Conservation (phyloP, 306 rosid species). For the Medicago arabica region DNA sequence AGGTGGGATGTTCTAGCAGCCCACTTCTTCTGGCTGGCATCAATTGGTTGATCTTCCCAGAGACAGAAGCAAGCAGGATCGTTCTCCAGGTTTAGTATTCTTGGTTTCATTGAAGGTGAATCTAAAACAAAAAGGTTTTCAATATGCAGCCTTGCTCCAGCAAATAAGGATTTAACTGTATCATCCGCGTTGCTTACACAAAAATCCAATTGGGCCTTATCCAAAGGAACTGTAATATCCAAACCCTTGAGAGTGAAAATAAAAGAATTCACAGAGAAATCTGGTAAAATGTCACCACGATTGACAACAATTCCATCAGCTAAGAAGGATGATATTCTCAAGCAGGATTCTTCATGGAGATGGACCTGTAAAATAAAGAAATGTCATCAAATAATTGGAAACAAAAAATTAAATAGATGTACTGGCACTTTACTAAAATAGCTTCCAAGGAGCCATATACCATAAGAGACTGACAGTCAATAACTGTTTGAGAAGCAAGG, state of each 20-base stretch:
- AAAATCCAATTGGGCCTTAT: constrained; percentile 47
- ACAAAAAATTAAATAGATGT: constrained; percentile 6
- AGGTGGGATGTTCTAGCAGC: constrained; percentile 65
- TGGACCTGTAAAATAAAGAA: constrained; percentile 62
- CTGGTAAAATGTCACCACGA: constrained; percentile 78
- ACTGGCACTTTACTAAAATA: constrained; percentile 35
- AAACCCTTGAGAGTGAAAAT: constrained; percentile 71
- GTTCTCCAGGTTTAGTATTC: constrained; percentile 72
- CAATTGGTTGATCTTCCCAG: constrained; percentile 90
- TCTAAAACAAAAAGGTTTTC: constrained; percentile 67
- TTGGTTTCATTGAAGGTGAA: constrained; percentile 70
- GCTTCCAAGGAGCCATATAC: constrained; percentile 58
- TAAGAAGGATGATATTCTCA: constrained; percentile 87
- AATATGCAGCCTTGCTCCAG: constrained; percentile 88
- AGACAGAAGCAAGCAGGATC: constrained; percentile 98
- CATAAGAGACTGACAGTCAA: constrained; percentile 87
- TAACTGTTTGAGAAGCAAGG: constrained; percentile 88
- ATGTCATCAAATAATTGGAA: constrained; percentile 22
- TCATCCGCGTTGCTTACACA: constrained; percentile 49
- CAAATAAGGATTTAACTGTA: constrained; percentile 57
- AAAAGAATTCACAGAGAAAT: constrained; percentile 76
- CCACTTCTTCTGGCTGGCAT: constrained; percentile 95
- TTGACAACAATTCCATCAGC: constrained; percentile 90
- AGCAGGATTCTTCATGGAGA: constrained; percentile 89
- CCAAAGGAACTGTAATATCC: constrained; percentile 80